phyloP scores from a whole-genome alignment of 1,139 yeast species.

The Pichia sp. region DNA sequence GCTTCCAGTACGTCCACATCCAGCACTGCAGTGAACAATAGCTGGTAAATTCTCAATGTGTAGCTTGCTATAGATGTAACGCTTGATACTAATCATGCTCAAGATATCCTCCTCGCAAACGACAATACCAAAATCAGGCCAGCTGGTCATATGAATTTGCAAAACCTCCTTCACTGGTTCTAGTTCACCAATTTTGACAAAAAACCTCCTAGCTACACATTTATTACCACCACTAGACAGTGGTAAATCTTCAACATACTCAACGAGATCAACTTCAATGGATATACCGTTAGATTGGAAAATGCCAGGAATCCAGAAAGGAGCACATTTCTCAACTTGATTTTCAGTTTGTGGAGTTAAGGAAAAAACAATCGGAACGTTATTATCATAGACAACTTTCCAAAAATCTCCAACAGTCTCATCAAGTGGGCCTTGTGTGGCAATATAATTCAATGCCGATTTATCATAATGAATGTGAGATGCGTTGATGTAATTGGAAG shows the following conservation, averaged over 20 bases:
- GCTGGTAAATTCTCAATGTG: slow-evolving; percentile 27
- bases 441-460: slow-evolving; percentile 35
- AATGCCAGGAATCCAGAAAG: slow-evolving; percentile 44
- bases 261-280: slow-evolving; percentile 29
- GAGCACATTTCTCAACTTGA: slow-evolving; percentile 48
- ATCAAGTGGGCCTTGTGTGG: slow-evolving; percentile 50
- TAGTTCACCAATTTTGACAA: slow-evolving; percentile 25
- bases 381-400: slow-evolving; percentile 40
- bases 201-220: slow-evolving; percentile 29
- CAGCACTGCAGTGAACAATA: slow-evolving; percentile 51
- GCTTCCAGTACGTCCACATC: slow-evolving; percentile 55
- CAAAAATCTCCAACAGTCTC: slow-evolving; percentile 55
- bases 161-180: slow-evolving; percentile 30
- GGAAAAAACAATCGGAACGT: slow-evolving; percentile 37
- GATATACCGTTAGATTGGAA: slow-evolving; percentile 35
- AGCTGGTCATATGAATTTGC: slow-evolving; percentile 42
- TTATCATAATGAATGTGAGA: slow-evolving; percentile 29
- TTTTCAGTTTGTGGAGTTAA: slow-evolving; percentile 47
- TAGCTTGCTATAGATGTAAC: slow-evolving; percentile 25
- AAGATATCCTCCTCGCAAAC: slow-evolving; percentile 36
- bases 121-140: slow-evolving; percentile 49
- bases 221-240: slow-evolving; percentile 9
- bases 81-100: slow-evolving; percentile 35
- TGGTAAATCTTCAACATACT: slow-evolving; percentile 16
- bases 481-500: slow-evolving; percentile 30